A percentile compares a stretch with the other conserved stretches of the same genome.
These are phyloP conservation scores for Excoecaria cochinchinensis DNA, from an alignment of 345 rosid species.

Conservation along the genomic window DNA sequence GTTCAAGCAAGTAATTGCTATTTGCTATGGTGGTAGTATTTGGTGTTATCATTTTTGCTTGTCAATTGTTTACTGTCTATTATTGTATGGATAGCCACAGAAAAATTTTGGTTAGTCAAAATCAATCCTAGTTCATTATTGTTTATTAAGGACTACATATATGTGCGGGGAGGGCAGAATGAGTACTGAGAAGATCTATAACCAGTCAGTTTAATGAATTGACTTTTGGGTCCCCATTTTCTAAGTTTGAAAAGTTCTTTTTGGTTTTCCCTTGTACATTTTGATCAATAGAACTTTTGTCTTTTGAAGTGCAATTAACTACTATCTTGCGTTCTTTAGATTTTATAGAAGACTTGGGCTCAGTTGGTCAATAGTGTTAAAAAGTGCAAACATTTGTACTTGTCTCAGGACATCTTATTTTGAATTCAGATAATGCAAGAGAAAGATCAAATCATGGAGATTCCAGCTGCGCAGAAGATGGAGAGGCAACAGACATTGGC, in stretches of 20 bases:
- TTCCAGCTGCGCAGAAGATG: conserved; percentile 78
- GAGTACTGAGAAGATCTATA: background rate
- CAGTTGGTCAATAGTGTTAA: background rate
- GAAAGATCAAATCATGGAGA: conserved; percentile 62
- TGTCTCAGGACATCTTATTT: background rate
- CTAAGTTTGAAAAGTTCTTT: background rate
- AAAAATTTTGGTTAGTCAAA: background rate
- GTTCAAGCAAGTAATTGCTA: background rate
- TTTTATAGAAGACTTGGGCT: background rate
- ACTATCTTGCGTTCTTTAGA: background rate
- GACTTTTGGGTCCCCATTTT: background rate
- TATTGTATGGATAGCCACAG: background rate
- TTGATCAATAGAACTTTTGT: background rate
- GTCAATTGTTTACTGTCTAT: background rate
- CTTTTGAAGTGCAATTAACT: too few relatives aligned
- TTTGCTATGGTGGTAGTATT: background rate
- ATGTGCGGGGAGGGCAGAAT: background rate
- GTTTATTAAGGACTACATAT: background rate
- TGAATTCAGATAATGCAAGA: conserved; percentile 64
- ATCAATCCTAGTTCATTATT: background rate
- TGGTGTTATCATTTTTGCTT: background rate
- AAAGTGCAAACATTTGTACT: background rate
- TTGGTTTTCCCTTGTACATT: background rate
- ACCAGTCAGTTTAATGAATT: background rate
- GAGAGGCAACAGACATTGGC: conserved; percentile 76